Evolutionary conservation across 257 asterid species (phyloP).

Genomic region (Leptodermis oblonga): DNA sequence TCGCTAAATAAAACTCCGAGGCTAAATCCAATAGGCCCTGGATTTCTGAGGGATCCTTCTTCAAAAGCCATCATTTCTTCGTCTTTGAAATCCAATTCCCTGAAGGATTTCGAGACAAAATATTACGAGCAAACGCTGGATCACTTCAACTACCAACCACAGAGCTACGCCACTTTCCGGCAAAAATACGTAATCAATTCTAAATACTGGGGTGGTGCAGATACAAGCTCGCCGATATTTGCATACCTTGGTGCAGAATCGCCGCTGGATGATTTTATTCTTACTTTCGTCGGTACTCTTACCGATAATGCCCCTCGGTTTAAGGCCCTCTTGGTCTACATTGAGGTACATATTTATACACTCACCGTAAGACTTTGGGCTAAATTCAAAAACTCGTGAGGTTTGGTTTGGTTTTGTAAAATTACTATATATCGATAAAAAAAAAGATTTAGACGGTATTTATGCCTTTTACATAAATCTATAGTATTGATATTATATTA

Average conservation of each 20-base stretch:
- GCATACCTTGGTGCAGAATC: conserved; percentile 24
- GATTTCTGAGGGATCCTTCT: conserved; percentile 1
- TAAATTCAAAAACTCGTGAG: too few relatives aligned
- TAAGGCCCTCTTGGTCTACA: conserved; percentile 50
- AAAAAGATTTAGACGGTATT: too few relatives aligned
- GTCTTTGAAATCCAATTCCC: not conserved
- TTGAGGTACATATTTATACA: too few relatives aligned
- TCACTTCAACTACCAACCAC: conserved; percentile 62
- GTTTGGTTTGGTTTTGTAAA: too few relatives aligned
- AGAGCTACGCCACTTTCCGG: conserved; percentile 47
- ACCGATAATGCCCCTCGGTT: conserved; percentile 47
- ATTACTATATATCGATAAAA: too few relatives aligned
- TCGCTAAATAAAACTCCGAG: conserved; percentile 24
- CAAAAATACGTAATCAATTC: conserved; percentile 48
- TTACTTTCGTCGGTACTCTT: conserved; percentile 28
- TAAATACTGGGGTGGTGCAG: conserved; percentile 55
- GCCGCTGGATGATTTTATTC: not conserved
- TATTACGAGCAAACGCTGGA: conserved; percentile 64
- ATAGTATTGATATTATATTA: too few relatives aligned
- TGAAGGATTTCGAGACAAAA: conserved; percentile 28
- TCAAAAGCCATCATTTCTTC: not conserved
- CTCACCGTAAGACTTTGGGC: too few relatives aligned
- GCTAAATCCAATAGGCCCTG: conserved; percentile 16
- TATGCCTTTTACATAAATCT: too few relatives aligned
- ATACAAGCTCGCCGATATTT: conserved; percentile 20